Evolutionary conservation across 148 eudicot species (phyloP).

Genomic region (Euryodendron excelsum): DNA sequence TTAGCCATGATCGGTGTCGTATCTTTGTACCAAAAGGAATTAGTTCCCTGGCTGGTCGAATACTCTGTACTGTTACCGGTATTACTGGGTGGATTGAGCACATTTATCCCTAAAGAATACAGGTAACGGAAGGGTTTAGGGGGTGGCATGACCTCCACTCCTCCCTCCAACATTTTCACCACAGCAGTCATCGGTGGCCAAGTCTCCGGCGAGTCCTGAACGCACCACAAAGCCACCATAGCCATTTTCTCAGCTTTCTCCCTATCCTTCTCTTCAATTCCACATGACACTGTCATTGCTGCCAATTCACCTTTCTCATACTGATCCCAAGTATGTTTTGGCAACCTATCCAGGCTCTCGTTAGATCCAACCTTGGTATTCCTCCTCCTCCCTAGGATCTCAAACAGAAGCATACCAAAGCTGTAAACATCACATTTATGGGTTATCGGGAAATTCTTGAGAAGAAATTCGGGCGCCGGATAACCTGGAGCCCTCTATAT

Average conservation of each 20-base stretch:
- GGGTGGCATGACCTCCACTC: constrained; percentile 4
- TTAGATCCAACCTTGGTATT: not conserved
- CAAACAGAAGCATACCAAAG: constrained; percentile 15
- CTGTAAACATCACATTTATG: constrained; percentile 15
- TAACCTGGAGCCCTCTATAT: constrained; percentile 7
- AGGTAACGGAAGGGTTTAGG: not conserved
- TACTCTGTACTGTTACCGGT: not conserved
- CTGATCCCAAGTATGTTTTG: constrained; percentile 4
- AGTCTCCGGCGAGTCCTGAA: constrained; percentile 9
- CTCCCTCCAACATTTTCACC: constrained; percentile 17
- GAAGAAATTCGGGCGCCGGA: not conserved
- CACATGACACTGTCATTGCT: not conserved
- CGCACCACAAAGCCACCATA: constrained; percentile 13
- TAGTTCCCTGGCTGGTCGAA: not conserved
- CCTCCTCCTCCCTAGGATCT: constrained; percentile 13
- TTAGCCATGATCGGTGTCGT: not conserved
- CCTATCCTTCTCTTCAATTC: not conserved
- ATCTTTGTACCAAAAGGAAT: constrained; percentile 9
- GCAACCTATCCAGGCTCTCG: constrained; percentile 6
- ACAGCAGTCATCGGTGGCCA: constrained; percentile 12
- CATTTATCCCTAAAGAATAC: not conserved
- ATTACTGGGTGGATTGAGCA: not conserved
- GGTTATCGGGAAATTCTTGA: not conserved
- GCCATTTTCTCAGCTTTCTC: constrained; percentile 1
- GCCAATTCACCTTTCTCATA: constrained; percentile 9